Percentiles rank a stretch among this genome's conserved stretches.
phyloP scores from a whole-genome alignment of 129 eudicot species.

The Rutidosis leptorrhynchoides region DNA sequence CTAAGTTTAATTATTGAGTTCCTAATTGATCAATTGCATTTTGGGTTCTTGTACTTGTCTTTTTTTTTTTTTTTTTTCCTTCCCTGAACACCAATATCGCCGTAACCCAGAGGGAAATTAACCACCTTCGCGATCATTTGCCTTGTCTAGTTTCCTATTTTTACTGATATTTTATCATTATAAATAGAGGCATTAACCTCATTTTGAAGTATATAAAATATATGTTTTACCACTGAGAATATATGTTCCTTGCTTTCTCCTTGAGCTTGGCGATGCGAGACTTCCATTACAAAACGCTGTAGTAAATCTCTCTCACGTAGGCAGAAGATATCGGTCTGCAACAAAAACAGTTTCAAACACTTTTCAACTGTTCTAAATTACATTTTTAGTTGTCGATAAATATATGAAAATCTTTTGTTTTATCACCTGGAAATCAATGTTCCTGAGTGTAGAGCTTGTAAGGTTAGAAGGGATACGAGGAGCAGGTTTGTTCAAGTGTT shows the following conservation, averaged over 20 bases:
- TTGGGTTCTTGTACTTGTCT: too few relatives aligned
- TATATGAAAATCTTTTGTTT: background rate
- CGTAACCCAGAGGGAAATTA: too few relatives aligned
- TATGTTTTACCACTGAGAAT: constrained; percentile 63
- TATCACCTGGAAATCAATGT: constrained; percentile 61
- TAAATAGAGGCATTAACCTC: too few relatives aligned
- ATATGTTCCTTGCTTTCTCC: constrained; percentile 76
- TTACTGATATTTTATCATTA: too few relatives aligned
- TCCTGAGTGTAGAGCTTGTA: constrained; percentile 54
- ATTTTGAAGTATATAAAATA: too few relatives aligned
- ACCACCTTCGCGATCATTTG: too few relatives aligned
- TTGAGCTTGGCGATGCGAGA: constrained; percentile 55
- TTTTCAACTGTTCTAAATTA: background rate
- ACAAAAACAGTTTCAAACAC: constrained; percentile 11
- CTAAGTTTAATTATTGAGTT: too few relatives aligned
- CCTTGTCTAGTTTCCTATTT: too few relatives aligned
- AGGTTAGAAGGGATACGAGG: constrained; percentile 76
- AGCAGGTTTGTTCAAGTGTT: constrained; percentile 69
- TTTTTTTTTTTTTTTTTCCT: too few relatives aligned
- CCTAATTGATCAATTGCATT: too few relatives aligned
- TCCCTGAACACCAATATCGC: too few relatives aligned
- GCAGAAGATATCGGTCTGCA: constrained; percentile 63
- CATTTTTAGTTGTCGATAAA: too few relatives aligned
- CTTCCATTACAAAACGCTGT: constrained; percentile 65
- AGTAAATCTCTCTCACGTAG: constrained; percentile 81